These are phyloP conservation scores for Alternaria consortialis DNA, from an alignment of 2,329 filamentous ascomycete genomes.

Conservation along the genomic window DNA sequence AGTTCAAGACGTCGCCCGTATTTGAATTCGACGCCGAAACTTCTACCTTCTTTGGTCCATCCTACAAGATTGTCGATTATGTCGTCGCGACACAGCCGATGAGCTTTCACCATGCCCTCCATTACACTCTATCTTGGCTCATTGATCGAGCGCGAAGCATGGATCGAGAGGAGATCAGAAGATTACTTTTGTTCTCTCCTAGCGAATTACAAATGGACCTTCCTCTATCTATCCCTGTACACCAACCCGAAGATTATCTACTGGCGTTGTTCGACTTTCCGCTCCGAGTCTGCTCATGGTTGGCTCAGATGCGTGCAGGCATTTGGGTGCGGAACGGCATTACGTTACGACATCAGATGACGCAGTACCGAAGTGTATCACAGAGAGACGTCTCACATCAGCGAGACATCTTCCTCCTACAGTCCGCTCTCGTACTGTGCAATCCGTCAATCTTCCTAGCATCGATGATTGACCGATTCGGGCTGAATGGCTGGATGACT, in stretches of 20 bases:
- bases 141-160: slow-evolving; percentile 87
- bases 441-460: slow-evolving; percentile 84
- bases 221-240: slow-evolving; percentile 63
- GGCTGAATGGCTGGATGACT: slow-evolving; percentile 85
- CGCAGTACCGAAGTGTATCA: slow-evolving; percentile 87
- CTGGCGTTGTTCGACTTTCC: slow-evolving; percentile 93
- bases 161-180: slow-evolving; percentile 70
- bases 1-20: slow-evolving; percentile 78
- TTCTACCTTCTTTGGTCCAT: slow-evolving; percentile 50
- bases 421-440: slow-evolving; percentile 88
- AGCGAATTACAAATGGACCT: slow-evolving; percentile 73
- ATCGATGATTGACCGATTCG: slow-evolving; percentile 90
- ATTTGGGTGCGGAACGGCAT: slow-evolving; percentile 99
- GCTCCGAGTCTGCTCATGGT: slow-evolving; percentile 91
- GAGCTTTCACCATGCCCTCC: slow-evolving; percentile 96
- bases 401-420: slow-evolving; percentile 91
- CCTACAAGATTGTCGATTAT: slow-evolving; percentile 76
- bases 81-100: slow-evolving; percentile 88
- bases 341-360: slow-evolving; percentile 92
- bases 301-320: slow-evolving; percentile 96
- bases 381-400: slow-evolving; percentile 94
- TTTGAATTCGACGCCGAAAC: slow-evolving; percentile 76
- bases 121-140: slow-evolving; percentile 96
- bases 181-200: slow-evolving; percentile 75
- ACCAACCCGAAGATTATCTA: slow-evolving; percentile 77